Evolutionary conservation across 1,139 yeast species (phyloP).

Genomic region (Yamadazyma spencermartinsiae): DNA sequence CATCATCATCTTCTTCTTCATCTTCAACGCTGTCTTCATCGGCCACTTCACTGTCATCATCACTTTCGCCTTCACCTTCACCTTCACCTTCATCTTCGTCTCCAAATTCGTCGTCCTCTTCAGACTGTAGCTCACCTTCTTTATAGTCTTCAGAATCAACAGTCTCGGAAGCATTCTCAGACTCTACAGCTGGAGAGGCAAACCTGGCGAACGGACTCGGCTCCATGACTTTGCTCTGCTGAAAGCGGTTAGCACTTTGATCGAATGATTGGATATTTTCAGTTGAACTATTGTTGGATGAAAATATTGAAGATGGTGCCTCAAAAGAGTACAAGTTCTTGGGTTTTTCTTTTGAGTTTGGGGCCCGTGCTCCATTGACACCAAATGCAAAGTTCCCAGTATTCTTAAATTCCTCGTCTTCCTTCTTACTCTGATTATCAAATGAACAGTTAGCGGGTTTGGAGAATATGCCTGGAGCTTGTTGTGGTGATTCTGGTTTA

Average conservation of each 20-base stretch:
- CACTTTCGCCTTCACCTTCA: constrained; percentile 1
- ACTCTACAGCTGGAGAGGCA: neutral
- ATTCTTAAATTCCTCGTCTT: too few relatives aligned
- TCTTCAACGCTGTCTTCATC: too few relatives aligned
- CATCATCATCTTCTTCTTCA: too few relatives aligned
- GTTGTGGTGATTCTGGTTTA: too few relatives aligned
- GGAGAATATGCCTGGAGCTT: too few relatives aligned
- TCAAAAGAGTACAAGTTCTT: neutral
- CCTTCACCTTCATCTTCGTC: constrained; percentile 8
- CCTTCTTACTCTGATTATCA: too few relatives aligned
- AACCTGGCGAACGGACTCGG: constrained; percentile 14
- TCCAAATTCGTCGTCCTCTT: constrained; percentile 7
- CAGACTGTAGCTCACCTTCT: constrained; percentile 4
- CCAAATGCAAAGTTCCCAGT: too few relatives aligned
- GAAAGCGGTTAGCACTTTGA: constrained; percentile 1
- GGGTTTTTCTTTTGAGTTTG: neutral
- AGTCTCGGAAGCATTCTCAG: neutral
- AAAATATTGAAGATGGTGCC: constrained; percentile 1
- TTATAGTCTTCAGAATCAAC: constrained; percentile 8
- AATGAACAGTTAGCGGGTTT: too few relatives aligned
- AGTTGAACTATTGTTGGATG: constrained; percentile 1
- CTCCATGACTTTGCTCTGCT: constrained; percentile 2
- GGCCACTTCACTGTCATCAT: constrained; percentile 2
- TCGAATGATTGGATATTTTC: neutral
- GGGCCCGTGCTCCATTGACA: neutral